A percentile compares a stretch with the other conserved stretches of the same genome.
phyloP scores from a whole-genome alignment of 169 alveolate species.

The Eimeria maxima region DNA sequence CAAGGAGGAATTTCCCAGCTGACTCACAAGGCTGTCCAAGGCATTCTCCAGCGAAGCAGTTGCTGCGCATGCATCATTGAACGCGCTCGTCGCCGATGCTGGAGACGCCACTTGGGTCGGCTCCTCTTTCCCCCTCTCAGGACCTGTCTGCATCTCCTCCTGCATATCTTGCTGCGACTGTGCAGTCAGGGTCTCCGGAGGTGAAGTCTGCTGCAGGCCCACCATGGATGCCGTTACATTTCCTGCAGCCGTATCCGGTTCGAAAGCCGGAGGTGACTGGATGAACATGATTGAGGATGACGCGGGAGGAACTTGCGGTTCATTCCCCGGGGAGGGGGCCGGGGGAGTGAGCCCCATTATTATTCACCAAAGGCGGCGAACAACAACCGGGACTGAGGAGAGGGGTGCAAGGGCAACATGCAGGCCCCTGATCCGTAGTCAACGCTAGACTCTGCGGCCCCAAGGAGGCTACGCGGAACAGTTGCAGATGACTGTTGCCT shows the following conservation, averaged over 20 bases:
- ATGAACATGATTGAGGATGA: slow-evolving; percentile 47
- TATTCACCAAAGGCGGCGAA: slow-evolving; percentile 71
- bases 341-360: slow-evolving; percentile 69
- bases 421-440: slow-evolving; percentile 48
- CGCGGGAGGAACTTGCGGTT: slow-evolving; percentile 66
- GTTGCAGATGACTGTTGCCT: slow-evolving; percentile 38
- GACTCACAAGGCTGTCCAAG: slow-evolving; percentile 80
- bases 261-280: slow-evolving; percentile 57
- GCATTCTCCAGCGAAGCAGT: slow-evolving; percentile 82
- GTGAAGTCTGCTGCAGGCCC: slow-evolving; percentile 34
- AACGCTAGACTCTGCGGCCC: neutral
- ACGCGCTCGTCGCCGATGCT: slow-evolving; percentile 64
- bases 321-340: slow-evolving; percentile 63
- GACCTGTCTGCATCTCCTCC: slow-evolving; percentile 68
- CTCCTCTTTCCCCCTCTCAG: slow-evolving; percentile 66
- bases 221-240: neutral
- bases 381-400: slow-evolving; percentile 46
- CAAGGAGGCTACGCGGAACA: slow-evolving; percentile 33
- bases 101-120: slow-evolving; percentile 71
- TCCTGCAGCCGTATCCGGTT: slow-evolving; percentile 61
- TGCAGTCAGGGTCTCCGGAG: neutral
- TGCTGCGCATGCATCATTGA: slow-evolving; percentile 75
- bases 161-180: slow-evolving; percentile 63
- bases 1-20: slow-evolving; percentile 80
- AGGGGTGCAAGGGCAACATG: slow-evolving; percentile 73